Base-by-base conservation (phyloP, 1,284 basidiomycete species). In the Microstroma glucosiphilum region DNA sequence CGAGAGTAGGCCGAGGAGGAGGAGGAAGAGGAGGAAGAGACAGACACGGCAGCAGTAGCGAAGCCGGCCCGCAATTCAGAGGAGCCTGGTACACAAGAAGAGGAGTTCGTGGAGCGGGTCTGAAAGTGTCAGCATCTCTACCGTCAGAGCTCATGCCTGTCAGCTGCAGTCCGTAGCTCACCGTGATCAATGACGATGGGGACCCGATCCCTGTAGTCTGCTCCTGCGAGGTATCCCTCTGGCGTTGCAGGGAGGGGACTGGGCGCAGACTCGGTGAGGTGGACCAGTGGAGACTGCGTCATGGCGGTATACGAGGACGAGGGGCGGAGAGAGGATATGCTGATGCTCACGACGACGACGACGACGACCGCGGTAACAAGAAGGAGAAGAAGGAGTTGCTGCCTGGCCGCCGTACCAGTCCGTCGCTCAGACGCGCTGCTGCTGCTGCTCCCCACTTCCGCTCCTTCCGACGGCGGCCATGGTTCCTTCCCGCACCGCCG, bases 161-260 rank as follows among this genome's bases (percentile, higher is more conserved):
- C 30, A 37, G 3, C 30, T 37, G 30, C 30, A 37, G 30, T 9
- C 30, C 30, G 4, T 37, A 37, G 70, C 76, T 66, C 58, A 81
- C 83, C 94, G 79, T 96, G 93, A 84, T 96, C 93, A 70, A 96
- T 92, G 73, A 94, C 85, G 68, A 97, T 86, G 0, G 90, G 73
- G 19, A 26, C 51, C 21, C 25, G 19, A 25, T 54, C 51, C 17
- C 51, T 17, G 21, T 54, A 54, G 21, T 21, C 51, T 13, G 51
- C 51, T 4, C 51, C 51, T 15, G 15, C 21, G n/a, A 17, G 51
- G 25, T 54, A 54, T 26, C 13, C 21, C 51, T 54, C 51, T 19
- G 51, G 51, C 21, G 51, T 13, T 6, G n/a, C 17, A 19, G 51
- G 51, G 3, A 54, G 25, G 17, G 51, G 51, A 15, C 21, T 19